Evolutionary conservation across 129 eudicot genomes (phyloP).

Genomic region (Rutidosis leptorrhynchoides): DNA sequence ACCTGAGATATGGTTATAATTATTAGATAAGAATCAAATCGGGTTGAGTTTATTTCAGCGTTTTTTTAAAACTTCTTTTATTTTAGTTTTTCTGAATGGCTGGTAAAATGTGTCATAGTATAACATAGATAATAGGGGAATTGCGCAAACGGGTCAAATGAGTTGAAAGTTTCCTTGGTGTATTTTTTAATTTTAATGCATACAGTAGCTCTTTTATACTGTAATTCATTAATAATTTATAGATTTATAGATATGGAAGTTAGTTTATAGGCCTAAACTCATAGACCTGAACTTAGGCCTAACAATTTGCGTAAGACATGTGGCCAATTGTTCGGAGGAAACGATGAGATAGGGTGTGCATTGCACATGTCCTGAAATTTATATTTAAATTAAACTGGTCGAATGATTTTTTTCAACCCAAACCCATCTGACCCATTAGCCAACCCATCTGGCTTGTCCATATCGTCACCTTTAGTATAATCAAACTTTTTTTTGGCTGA

Average conservation of each 20-base stretch:
- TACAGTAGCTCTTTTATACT: background rate
- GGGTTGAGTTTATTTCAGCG: slow-evolving; percentile 3
- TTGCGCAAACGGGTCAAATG: background rate
- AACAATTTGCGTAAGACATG: too few relatives aligned
- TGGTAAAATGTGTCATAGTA: background rate
- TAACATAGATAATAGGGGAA: background rate
- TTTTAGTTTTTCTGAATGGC: too few relatives aligned
- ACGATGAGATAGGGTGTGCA: background rate
- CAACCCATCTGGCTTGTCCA: too few relatives aligned
- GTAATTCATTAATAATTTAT: background rate
- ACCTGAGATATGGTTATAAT: slow-evolving; percentile 27
- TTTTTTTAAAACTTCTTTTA: too few relatives aligned
- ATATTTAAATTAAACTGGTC: too few relatives aligned
- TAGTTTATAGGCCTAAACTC: too few relatives aligned
- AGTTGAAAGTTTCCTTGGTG: slow-evolving; percentile 12
- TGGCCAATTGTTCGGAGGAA: too few relatives aligned
- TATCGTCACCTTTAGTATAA: background rate
- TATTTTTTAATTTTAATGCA: slow-evolving; percentile 5
- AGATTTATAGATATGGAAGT: background rate
- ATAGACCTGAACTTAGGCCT: too few relatives aligned
- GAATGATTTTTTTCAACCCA: background rate
- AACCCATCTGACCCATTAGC: background rate
- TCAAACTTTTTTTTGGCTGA: background rate
- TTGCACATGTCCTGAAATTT: too few relatives aligned
- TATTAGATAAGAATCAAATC: background rate